Conservation (phyloP, 2,329 filamentous ascomycete genomes). For the Fusarium acutatum region DNA sequence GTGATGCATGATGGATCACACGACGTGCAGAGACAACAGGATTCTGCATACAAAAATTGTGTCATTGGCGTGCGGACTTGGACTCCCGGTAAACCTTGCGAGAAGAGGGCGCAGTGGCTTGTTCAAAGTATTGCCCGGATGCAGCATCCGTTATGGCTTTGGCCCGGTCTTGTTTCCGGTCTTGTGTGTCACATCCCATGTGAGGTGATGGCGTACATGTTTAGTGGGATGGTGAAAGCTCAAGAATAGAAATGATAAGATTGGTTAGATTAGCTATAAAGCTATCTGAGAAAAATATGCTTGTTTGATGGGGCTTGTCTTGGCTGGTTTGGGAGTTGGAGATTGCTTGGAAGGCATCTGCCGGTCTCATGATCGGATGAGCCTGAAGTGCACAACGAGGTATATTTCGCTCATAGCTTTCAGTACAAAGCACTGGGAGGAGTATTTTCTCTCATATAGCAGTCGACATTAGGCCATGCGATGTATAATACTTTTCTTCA, state of each 20-base stretch:
- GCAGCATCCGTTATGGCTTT: slow-evolving; percentile 1
- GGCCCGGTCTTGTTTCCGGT: not conserved
- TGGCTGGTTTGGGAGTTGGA: not conserved
- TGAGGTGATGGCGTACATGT: not conserved
- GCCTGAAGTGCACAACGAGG: not conserved
- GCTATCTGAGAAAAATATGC: not conserved
- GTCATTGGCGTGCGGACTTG: not conserved
- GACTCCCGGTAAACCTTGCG: not conserved
- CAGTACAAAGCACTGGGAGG: too few species aligned
- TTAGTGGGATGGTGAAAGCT: not conserved
- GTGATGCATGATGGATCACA: slow-evolving; percentile 4
- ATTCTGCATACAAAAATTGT: not conserved
- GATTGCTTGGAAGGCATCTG: not conserved
- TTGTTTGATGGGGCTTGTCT: not conserved
- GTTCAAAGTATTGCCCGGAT: not conserved
- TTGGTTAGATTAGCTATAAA: not conserved
- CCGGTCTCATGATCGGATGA: not conserved
- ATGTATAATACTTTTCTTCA: not conserved
- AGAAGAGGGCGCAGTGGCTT: not conserved
- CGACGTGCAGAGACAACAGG: slow-evolving; percentile 1
- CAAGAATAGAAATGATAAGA: not conserved
- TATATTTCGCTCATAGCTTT: too few species aligned
- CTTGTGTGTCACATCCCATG: not conserved
- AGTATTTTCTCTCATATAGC: fast-evolving
- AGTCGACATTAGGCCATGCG: too few species aligned